phyloP scores from a whole-genome alignment of 2,329 filamentous ascomycete genomes.

The Seiridium unicorne region DNA sequence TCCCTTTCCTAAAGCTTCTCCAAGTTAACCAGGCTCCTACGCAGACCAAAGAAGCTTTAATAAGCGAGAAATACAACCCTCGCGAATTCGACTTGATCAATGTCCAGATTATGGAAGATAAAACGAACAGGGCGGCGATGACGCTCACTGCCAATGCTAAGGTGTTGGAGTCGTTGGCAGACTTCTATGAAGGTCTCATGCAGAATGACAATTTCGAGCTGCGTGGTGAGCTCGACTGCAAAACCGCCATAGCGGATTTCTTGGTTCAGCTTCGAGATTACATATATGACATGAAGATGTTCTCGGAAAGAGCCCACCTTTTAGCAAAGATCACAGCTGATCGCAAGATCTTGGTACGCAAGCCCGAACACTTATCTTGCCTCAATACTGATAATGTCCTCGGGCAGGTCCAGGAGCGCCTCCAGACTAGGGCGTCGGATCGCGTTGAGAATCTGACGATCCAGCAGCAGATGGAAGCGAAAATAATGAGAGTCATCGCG shows the following conservation, averaged over 20 bases:
- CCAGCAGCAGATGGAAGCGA: background rate
- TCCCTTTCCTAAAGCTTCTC: background rate
- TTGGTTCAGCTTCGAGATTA: background rate
- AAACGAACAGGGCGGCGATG: background rate
- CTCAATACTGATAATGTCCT: background rate
- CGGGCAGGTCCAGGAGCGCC: background rate
- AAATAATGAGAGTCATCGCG: background rate
- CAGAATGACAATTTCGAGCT: background rate
- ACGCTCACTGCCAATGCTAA: background rate
- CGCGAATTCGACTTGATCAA: background rate
- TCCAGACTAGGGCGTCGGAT: background rate
- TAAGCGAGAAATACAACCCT: background rate
- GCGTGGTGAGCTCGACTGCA: background rate
- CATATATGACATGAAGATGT: background rate
- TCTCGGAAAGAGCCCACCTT: background rate
- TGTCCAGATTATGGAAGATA: background rate
- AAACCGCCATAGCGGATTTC: background rate
- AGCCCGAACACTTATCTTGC: no score
- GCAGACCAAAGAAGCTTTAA: background rate
- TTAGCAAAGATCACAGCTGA: background rate
- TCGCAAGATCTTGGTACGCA: background rate
- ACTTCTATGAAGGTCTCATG: background rate
- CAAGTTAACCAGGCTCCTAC: no score
- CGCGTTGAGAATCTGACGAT: background rate
- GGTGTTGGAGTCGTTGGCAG: background rate